Conservation (phyloP, 345 rosid genomes). For the Boechera divaricarpa region DNA sequence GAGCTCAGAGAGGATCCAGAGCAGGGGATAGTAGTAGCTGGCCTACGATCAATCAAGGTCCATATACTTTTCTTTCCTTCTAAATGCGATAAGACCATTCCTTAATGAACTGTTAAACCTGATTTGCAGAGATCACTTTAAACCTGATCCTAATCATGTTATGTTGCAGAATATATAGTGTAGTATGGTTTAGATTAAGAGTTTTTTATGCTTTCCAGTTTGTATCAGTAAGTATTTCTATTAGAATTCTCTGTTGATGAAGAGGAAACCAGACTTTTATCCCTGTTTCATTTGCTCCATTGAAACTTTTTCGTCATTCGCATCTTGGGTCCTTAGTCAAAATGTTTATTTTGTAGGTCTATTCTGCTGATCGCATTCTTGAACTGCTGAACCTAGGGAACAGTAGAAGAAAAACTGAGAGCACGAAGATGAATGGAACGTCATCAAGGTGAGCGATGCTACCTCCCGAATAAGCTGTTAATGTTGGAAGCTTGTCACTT, state of each 20-base stretch:
- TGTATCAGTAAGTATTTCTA: background rate
- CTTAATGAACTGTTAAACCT: background rate
- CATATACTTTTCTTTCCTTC: conserved; percentile 31
- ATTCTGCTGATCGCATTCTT: conserved; percentile 88
- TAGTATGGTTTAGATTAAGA: background rate
- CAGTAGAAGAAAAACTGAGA: conserved; percentile 89
- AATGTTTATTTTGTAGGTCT: conserved; percentile 60
- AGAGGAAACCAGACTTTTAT: conserved; percentile 1
- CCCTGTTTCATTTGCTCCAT: background rate
- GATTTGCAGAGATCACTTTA: background rate
- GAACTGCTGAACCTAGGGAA: conserved; percentile 92
- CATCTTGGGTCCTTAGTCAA: conserved; percentile 8
- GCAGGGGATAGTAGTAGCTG: conserved; percentile 86
- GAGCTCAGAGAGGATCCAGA: conserved; percentile 99
- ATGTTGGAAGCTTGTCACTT: conserved; percentile 13
- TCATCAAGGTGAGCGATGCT: conserved; percentile 72
- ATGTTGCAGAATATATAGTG: too few species aligned
- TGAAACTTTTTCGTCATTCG: background rate
- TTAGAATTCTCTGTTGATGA: background rate
- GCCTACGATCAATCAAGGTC: conserved; percentile 89
- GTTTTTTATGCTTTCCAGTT: background rate
- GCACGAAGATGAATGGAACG: conserved; percentile 88
- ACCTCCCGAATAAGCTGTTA: conserved; percentile 1
- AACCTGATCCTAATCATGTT: too few species aligned
- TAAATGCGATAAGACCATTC: background rate